Evolutionary conservation across 140 eudicot genomes (phyloP).

Genomic region (Cichorium intybus): DNA sequence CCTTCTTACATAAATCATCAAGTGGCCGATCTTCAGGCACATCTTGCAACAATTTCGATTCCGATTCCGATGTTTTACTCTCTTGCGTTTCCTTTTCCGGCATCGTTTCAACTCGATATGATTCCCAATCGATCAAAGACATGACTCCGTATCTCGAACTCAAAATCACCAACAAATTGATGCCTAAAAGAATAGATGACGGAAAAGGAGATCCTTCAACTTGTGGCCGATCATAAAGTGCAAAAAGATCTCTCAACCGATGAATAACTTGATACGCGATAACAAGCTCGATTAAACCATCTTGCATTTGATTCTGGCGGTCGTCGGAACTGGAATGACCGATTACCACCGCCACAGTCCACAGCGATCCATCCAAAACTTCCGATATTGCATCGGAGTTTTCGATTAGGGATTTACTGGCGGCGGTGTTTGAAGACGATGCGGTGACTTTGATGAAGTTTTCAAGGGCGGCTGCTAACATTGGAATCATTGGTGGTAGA

Average conservation of each 20-base stretch:
- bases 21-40: slow-evolving; percentile 60
- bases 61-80: no score
- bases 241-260: slow-evolving; percentile 87
- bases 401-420: slow-evolving; percentile 51
- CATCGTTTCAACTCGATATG: slow-evolving; percentile 36
- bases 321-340: slow-evolving; percentile 67
- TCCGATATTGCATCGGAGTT: slow-evolving; percentile 72
- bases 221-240: slow-evolving; percentile 94
- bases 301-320: slow-evolving; percentile 80
- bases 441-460: slow-evolving; percentile 88
- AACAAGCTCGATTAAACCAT: slow-evolving; percentile 83
- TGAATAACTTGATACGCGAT: slow-evolving; percentile 87
- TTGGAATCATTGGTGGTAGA: slow-evolving; percentile 87
- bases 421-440: slow-evolving; percentile 45
- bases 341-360: slow-evolving; percentile 73
- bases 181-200: slow-evolving; percentile 76
- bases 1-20: slow-evolving; percentile 39
- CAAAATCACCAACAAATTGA: slow-evolving; percentile 71
- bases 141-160: slow-evolving; percentile 58
- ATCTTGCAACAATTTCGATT: slow-evolving; percentile 42
- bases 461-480: slow-evolving; percentile 91
- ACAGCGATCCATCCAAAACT: slow-evolving; percentile 76
- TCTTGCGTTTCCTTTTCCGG: slow-evolving; percentile 19
- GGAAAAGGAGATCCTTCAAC: slow-evolving; percentile 97
- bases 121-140: slow-evolving; percentile 79